Percentiles rank a stretch among this genome's conserved stretches.
phyloP scores from a whole-genome alignment of 2,329 filamentous ascomycete genomes.

The Aspergillus eucalypticola region DNA sequence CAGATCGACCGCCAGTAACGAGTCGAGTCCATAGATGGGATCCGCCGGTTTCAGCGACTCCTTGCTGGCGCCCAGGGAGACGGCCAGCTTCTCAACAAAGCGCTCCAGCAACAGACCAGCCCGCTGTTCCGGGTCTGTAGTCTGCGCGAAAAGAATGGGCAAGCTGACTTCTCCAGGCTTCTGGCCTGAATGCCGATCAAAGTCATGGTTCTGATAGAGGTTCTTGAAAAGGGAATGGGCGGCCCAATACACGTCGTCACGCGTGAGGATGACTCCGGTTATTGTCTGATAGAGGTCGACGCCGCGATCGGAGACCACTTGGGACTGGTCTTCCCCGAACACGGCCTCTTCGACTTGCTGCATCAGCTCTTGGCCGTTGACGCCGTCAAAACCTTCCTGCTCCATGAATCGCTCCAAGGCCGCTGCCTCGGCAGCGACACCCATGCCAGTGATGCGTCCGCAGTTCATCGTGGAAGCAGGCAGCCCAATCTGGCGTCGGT shows the following conservation, averaged over 20 bases:
- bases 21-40: slow-evolving; percentile 7
- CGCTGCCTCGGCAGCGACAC: neutral
- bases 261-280: slow-evolving; percentile 1
- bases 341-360: slow-evolving; percentile 6
- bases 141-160: neutral
- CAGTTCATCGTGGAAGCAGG: slow-evolving; percentile 1
- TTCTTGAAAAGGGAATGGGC: neutral
- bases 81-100: neutral
- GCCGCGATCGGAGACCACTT: neutral
- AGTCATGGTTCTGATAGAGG: neutral
- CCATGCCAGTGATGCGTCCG: neutral
- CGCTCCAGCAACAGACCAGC: neutral
- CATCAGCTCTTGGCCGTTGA: slow-evolving; percentile 7
- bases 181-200: neutral
- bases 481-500: neutral
- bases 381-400: neutral
- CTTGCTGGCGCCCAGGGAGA: neutral
- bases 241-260: neutral
- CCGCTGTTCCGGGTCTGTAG: neutral
- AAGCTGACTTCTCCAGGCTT: neutral
- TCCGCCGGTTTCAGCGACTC: neutral
- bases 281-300: neutral
- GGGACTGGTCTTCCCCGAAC: neutral
- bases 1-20: slow-evolving; percentile 4
- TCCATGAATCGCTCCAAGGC: neutral